Conservation (phyloP, 2,329 filamentous ascomycete species). For the Monilinia vaccinii-corymbosi region DNA sequence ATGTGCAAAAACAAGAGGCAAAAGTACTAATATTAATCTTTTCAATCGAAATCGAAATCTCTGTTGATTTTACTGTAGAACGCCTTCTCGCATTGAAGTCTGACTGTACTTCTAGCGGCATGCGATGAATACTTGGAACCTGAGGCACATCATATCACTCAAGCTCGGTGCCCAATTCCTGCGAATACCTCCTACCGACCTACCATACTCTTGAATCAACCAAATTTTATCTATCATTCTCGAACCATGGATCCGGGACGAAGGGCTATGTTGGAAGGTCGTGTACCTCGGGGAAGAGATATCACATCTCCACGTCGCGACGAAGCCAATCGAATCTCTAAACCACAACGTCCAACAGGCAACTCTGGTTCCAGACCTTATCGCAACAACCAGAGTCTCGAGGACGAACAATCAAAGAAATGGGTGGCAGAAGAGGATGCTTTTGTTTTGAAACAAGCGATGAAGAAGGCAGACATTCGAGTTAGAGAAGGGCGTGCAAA, state of each 20-base stretch:
- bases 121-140: background rate
- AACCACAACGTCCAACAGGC: conserved; percentile 32
- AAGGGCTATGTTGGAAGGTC: conserved; percentile 25
- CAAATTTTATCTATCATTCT: background rate
- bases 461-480: conserved; percentile 94
- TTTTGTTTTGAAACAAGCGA: conserved; percentile 92
- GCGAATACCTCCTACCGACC: background rate
- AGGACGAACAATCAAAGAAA: conserved; percentile 68
- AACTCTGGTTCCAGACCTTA: conserved; percentile 23
- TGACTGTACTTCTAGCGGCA: no score
- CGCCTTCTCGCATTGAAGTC: no score
- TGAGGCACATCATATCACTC: background rate
- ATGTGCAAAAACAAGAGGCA: no score
- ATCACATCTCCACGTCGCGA: conserved; percentile 48
- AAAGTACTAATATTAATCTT: no score
- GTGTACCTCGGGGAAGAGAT: conserved; percentile 37
- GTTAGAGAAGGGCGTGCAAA: conserved; percentile 85
- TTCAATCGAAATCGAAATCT: no score
- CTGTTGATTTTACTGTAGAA: no score
- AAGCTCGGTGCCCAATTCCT: background rate
- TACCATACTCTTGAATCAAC: background rate
- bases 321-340: conserved; percentile 46
- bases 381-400: conserved; percentile 23
- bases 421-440: conserved; percentile 94
- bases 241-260: conserved; percentile 26